A percentile compares a stretch with the other conserved stretches of the same genome.
Evolutionary conservation across 1,284 basidiomycete genomes (phyloP).

Genomic region (Ceratobasidium sp.): DNA sequence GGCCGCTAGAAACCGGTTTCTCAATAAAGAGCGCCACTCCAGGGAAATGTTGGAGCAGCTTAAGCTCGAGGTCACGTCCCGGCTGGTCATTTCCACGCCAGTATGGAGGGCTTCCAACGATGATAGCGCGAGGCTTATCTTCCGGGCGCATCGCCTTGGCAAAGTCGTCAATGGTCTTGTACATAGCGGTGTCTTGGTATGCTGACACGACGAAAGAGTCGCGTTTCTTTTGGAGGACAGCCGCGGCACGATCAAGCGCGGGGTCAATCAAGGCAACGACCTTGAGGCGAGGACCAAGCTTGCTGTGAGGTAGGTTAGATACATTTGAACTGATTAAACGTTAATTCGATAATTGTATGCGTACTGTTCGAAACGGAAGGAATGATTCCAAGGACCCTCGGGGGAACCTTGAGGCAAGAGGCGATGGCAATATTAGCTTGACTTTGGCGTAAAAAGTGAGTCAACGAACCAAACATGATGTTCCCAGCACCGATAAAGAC

Average conservation of each 20-base stretch:
- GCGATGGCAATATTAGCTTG: constrained; percentile 19
- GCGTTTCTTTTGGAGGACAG: constrained; percentile 90
- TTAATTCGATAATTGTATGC: constrained; percentile 53
- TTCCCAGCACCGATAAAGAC: constrained; percentile 94
- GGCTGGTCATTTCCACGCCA: constrained; percentile 86
- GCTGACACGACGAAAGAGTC: constrained; percentile 94
- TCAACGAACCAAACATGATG: constrained; percentile 86
- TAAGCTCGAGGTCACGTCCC: constrained; percentile 90
- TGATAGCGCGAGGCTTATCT: constrained; percentile 73
- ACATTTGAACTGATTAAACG: neutral
- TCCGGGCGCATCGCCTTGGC: constrained; percentile 69
- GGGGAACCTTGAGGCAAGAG: constrained; percentile 72
- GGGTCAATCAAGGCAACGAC: constrained; percentile 97
- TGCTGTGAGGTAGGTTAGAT: constrained; percentile 66
- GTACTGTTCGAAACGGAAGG: constrained; percentile 92
- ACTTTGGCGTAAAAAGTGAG: too few relatives aligned
- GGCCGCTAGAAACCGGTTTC: constrained; percentile 93
- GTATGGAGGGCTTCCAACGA: constrained; percentile 94
- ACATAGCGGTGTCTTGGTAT: constrained; percentile 92
- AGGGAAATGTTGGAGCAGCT: constrained; percentile 91
- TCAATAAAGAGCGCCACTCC: constrained; percentile 94
- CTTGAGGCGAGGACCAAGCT: constrained; percentile 96
- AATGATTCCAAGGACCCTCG: constrained; percentile 94
- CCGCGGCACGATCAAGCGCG: constrained; percentile 81
- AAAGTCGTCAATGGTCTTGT: constrained; percentile 90